A percentile compares a stretch with the other conserved stretches of the same genome.
Evolutionary conservation across 2,329 filamentous ascomycete genomes (phyloP).

Genomic region (Purpureocillium takamizusanense): DNA sequence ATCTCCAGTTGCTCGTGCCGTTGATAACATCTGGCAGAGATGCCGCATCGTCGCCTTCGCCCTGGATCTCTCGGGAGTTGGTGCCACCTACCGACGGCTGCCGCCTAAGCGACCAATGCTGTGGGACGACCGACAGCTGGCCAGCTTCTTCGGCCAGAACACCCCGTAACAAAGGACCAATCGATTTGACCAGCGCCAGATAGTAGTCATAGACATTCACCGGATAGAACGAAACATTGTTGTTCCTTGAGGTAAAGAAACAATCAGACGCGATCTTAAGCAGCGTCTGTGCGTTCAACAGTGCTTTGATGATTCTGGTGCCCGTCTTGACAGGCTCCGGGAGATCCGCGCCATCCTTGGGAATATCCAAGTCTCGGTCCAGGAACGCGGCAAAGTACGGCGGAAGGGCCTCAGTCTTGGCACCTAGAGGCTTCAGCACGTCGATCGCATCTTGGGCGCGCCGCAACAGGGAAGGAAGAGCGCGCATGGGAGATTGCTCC

Average conservation of each 20-base stretch:
- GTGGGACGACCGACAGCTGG: conserved; percentile 64
- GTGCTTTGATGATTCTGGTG: conserved; percentile 68
- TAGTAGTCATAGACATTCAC: conserved; percentile 85
- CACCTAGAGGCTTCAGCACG: conserved; percentile 56
- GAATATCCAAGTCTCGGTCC: conserved; percentile 25
- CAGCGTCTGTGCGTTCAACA: conserved; percentile 69
- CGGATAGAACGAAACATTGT: conserved; percentile 57
- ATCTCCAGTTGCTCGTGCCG: conserved; percentile 15
- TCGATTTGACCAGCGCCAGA: conserved; percentile 58
- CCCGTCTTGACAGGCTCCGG: conserved; percentile 46
- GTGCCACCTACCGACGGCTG: conserved; percentile 16
- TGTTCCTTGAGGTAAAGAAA: conserved; percentile 60
- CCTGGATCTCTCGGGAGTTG: conserved; percentile 10
- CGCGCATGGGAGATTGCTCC: conserved; percentile 71
- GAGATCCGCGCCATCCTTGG: conserved; percentile 22
- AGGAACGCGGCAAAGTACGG: conserved; percentile 68
- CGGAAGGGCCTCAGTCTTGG: conserved; percentile 33
- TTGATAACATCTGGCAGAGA: conserved; percentile 23
- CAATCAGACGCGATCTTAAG: conserved; percentile 66
- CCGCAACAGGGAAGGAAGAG: conserved; percentile 71
- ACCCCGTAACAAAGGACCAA: conserved; percentile 70
- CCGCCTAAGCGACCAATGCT: conserved; percentile 45
- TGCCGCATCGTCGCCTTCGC: conserved; percentile 16
- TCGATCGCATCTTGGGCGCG: conserved; percentile 64
- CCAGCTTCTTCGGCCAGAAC: conserved; percentile 80